Evolutionary conservation across 2,329 filamentous ascomycete species (phyloP).

Genomic region (Fusarium sambucinum): DNA sequence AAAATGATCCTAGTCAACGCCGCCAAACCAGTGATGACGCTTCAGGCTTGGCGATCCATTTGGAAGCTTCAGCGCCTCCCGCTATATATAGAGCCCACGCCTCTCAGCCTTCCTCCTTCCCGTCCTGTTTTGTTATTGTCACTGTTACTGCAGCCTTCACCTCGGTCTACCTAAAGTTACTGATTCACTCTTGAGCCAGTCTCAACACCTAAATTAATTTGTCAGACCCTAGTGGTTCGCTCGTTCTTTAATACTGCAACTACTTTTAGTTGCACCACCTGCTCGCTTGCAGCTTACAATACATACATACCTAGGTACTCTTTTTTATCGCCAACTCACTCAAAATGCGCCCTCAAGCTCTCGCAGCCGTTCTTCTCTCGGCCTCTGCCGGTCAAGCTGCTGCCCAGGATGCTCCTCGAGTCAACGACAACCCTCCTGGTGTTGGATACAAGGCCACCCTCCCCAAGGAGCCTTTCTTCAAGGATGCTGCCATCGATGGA

Average conservation of each 20-base stretch:
- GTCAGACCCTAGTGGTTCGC: conserved; percentile 28
- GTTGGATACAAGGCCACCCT: conserved; percentile 68
- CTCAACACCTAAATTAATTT: conserved; percentile 20
- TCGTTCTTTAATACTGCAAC: conserved; percentile 19
- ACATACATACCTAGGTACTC: neutral
- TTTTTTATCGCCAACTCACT: neutral
- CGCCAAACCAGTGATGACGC: conserved; percentile 27
- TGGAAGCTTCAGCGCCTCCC: conserved; percentile 27
- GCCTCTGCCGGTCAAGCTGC: conserved; percentile 47
- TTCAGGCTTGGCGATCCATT: conserved; percentile 14
- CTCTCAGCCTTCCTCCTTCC: conserved; percentile 11
- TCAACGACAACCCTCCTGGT: conserved; percentile 67
- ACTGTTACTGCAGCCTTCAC: conserved; percentile 4
- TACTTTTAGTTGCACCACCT: conserved; percentile 5
- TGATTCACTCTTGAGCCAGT: conserved; percentile 34
- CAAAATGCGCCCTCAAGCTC: conserved; percentile 42
- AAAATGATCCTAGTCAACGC: conserved; percentile 20
- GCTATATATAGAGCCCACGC: conserved; percentile 34
- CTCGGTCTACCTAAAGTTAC: conserved; percentile 1
- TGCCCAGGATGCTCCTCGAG: conserved; percentile 61
- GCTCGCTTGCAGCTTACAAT: conserved; percentile 22
- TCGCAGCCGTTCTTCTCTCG: conserved; percentile 47
- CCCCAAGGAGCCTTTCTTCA: conserved; percentile 65
- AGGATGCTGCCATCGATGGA: conserved; percentile 59
- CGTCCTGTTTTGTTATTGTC: conserved; percentile 7